These are phyloP conservation scores for Neurospora sp. DNA, from an alignment of 2,329 filamentous ascomycete genomes.

Conservation along the genomic window DNA sequence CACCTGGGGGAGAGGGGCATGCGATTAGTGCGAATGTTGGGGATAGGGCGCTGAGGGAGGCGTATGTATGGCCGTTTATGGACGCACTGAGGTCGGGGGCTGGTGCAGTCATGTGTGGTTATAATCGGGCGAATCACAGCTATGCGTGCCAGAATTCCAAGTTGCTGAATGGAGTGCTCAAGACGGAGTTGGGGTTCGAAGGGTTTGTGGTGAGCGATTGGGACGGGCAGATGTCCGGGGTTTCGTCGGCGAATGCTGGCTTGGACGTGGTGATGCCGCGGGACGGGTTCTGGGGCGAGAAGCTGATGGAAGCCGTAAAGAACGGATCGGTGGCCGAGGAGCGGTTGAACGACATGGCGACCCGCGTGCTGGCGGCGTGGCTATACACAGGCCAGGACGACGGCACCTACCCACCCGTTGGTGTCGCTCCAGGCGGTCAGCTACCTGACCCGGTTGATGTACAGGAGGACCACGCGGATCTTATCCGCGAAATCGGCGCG, in stretches of 20 bases:
- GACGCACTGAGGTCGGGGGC: conserved; percentile 49
- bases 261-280: conserved; percentile 64
- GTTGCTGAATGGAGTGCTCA: conserved; percentile 59
- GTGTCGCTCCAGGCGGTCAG: conserved; percentile 11
- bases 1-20: conserved; percentile 24
- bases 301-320: conserved; percentile 63
- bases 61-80: conserved; percentile 58
- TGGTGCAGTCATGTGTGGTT: conserved; percentile 56
- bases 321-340: conserved; percentile 66
- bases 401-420: conserved; percentile 13
- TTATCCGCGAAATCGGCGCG: conserved; percentile 30
- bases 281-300: conserved; percentile 49
- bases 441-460: conserved; percentile 15
- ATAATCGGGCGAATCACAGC: conserved; percentile 62
- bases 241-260: conserved; percentile 45
- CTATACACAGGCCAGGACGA: conserved; percentile 25
- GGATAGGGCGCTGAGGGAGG: conserved; percentile 55
- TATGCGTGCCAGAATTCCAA: conserved; percentile 68
- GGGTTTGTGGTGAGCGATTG: conserved; percentile 64
- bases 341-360: conserved; percentile 70
- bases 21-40: conserved; percentile 53
- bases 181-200: conserved; percentile 52
- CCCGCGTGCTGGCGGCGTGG: conserved; percentile 45
- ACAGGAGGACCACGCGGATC: conserved; percentile 16
- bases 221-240: conserved; percentile 53